Conservation (phyloP, 2,329 filamentous ascomycete genomes). For the Ascomycota sp. region DNA sequence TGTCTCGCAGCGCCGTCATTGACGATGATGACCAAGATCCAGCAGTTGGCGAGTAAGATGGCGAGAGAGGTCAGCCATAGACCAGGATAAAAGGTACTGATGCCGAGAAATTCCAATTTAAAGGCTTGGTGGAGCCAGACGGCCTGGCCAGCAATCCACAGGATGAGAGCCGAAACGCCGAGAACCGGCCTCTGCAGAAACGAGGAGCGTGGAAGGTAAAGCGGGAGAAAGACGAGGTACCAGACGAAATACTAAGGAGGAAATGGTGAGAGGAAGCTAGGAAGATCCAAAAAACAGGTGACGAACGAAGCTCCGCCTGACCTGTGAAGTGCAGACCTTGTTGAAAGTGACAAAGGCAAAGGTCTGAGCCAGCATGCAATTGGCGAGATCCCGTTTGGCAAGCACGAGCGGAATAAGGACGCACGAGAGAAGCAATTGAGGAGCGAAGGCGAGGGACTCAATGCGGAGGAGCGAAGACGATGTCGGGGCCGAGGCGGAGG, state of each 20-base stretch:
- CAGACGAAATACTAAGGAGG: conserved; percentile 72
- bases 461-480: conserved; percentile 24
- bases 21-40: conserved; percentile 68
- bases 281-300: no score
- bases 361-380: conserved; percentile 81
- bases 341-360: conserved; percentile 97
- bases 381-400: conserved; percentile 62
- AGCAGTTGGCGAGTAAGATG: conserved; percentile 76
- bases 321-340: conserved; percentile 96
- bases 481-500: conserved; percentile 51
- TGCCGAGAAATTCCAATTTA: conserved; percentile 57
- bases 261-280: background rate
- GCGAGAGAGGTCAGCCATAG: conserved; percentile 54
- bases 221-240: conserved; percentile 86
- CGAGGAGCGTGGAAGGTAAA: conserved; percentile 69
- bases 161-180: conserved; percentile 41
- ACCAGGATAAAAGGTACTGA: conserved; percentile 68
- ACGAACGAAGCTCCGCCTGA: conserved; percentile 19
- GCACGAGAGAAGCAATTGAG: conserved; percentile 65
- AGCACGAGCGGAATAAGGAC: conserved; percentile 55
- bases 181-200: conserved; percentile 38
- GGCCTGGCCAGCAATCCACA: conserved; percentile 63
- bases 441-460: conserved; percentile 72
- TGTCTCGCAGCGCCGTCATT: conserved; percentile 27
- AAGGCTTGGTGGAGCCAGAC: conserved; percentile 60